A percentile compares a stretch with the other conserved stretches of the same genome.
phyloP scores from a whole-genome alignment of 23 red algal genomes.

The Pyropia haitanensis region DNA sequence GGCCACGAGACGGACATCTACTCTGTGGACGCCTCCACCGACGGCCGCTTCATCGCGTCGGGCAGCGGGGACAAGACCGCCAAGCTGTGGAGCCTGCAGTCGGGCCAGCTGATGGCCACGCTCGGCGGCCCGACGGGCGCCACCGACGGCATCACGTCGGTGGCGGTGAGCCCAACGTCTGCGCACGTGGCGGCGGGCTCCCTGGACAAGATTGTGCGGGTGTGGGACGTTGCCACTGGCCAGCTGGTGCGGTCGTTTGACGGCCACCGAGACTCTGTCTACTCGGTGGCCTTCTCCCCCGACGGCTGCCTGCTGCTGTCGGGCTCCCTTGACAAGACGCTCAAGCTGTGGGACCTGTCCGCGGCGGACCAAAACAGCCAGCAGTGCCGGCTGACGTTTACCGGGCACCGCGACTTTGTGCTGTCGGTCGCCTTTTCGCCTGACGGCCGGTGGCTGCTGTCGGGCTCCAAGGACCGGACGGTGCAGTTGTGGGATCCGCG shows the following conservation, averaged over 20 bases:
- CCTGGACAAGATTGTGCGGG: slow-evolving; percentile 79
- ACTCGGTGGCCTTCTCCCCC: slow-evolving; percentile 88
- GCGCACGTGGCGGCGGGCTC: slow-evolving; percentile 82
- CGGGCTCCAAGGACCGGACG: slow-evolving; percentile 79
- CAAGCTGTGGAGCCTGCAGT: slow-evolving; percentile 80
- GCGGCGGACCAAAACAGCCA: slow-evolving; percentile 19
- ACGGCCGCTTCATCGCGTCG: slow-evolving; percentile 71
- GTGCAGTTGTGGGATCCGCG: slow-evolving; percentile 90
- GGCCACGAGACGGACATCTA: slow-evolving; percentile 85
- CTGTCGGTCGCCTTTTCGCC: slow-evolving; percentile 73
- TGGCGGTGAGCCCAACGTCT: slow-evolving; percentile 61
- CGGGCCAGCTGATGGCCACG: slow-evolving; percentile 52
- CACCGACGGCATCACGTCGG: slow-evolving; percentile 86
- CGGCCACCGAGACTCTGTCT: slow-evolving; percentile 84
- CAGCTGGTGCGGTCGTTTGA: slow-evolving; percentile 60
- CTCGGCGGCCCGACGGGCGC: slow-evolving; percentile 45
- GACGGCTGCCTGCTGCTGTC: slow-evolving; percentile 71
- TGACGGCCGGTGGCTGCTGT: slow-evolving; percentile 69
- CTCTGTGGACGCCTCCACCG: slow-evolving; percentile 70
- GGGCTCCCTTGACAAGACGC: slow-evolving; percentile 82
- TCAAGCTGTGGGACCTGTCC: slow-evolving; percentile 82
- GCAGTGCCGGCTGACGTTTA: slow-evolving; percentile 53
- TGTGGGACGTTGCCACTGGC: slow-evolving; percentile 76
- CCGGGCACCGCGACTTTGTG: slow-evolving; percentile 90
- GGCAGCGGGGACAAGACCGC: slow-evolving; percentile 77